Evolutionary conservation across 108 stramenopile genomes (phyloP).

Genomic region (Nitzschia sp.): DNA sequence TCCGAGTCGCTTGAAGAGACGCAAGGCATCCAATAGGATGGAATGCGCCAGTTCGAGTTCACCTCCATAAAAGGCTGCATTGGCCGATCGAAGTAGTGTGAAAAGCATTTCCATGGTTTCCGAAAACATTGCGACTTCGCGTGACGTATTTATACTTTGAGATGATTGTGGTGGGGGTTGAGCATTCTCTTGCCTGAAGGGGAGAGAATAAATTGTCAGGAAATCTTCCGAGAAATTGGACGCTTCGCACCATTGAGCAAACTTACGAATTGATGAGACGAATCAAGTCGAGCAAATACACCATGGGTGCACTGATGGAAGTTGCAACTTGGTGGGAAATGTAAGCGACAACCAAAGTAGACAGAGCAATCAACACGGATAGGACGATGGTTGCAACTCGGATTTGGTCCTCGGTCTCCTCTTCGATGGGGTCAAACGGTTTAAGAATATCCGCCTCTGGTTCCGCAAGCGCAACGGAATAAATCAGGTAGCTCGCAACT

Average conservation of each 20-base stretch:
- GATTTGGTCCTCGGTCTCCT: not conserved
- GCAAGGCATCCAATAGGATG: conserved; percentile 31
- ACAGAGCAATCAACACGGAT: conserved; percentile 8
- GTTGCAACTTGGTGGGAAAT: conserved; percentile 11
- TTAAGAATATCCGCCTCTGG: not conserved
- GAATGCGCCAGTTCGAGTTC: conserved; percentile 39
- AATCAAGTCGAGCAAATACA: conserved; percentile 23
- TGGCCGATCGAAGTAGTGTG: conserved; percentile 34
- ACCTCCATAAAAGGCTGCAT: conserved; percentile 46
- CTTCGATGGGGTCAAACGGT: conserved; percentile 9
- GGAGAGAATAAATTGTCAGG: no score
- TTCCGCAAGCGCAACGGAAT: conserved; percentile 31
- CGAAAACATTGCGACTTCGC: conserved; percentile 36
- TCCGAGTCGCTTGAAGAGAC: conserved; percentile 32
- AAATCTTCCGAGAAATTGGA: no score
- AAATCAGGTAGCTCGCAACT: conserved; percentile 23
- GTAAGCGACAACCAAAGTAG: conserved; percentile 11
- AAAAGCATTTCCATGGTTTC: conserved; percentile 38
- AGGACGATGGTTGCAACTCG: conserved; percentile 14
- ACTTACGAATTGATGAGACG: no score
- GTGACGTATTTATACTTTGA: conserved; percentile 8
- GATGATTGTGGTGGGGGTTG: no score
- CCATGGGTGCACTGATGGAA: conserved; percentile 25
- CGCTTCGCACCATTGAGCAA: no score
- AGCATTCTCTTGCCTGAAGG: not conserved